Evolutionary conservation across 768 basidiomycete genomes (phyloP).

Genomic region (Psilocybe subaeruginosa): DNA sequence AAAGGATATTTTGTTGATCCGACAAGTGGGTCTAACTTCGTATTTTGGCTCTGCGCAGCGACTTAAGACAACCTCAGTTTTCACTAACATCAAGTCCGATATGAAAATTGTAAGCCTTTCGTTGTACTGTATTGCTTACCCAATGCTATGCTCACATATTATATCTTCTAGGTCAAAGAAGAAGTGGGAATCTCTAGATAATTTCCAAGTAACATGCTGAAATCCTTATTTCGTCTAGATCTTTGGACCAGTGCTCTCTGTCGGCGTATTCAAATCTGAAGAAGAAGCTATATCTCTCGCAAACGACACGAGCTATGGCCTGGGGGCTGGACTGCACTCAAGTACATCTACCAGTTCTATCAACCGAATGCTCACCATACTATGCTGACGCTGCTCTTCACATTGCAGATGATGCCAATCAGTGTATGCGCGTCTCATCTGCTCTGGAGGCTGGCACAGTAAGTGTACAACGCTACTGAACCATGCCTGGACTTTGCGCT

Average conservation of each 20-base stretch:
- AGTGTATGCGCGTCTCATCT: constrained; percentile 88
- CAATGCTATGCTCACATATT: neutral
- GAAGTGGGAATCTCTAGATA: constrained; percentile 46
- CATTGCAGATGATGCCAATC: constrained; percentile 70
- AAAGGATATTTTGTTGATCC: constrained; percentile 92
- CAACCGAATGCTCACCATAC: neutral
- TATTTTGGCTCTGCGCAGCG: neutral
- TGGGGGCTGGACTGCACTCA: constrained; percentile 90
- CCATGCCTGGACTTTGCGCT: neutral
- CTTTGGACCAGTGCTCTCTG: constrained; percentile 90
- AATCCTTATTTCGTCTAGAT: constrained; percentile 52
- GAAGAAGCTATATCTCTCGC: constrained; percentile 84
- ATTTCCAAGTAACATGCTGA: neutral
- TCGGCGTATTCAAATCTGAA: constrained; percentile 85
- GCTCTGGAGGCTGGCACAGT: constrained; percentile 90
- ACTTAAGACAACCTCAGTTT: constrained; percentile 51
- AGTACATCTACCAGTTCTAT: constrained; percentile 46
- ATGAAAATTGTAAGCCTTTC: constrained; percentile 76
- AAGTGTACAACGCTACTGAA: constrained; percentile 24
- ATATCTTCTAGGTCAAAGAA: constrained; percentile 58
- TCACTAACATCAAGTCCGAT: constrained; percentile 73
- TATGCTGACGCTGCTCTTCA: constrained; percentile 6
- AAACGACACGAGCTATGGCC: constrained; percentile 88
- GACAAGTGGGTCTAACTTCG: constrained; percentile 60
- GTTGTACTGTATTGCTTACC: neutral